Base-by-base conservation (phyloP, 2,329 filamentous ascomycete genomes). In the Nemania serpens region DNA sequence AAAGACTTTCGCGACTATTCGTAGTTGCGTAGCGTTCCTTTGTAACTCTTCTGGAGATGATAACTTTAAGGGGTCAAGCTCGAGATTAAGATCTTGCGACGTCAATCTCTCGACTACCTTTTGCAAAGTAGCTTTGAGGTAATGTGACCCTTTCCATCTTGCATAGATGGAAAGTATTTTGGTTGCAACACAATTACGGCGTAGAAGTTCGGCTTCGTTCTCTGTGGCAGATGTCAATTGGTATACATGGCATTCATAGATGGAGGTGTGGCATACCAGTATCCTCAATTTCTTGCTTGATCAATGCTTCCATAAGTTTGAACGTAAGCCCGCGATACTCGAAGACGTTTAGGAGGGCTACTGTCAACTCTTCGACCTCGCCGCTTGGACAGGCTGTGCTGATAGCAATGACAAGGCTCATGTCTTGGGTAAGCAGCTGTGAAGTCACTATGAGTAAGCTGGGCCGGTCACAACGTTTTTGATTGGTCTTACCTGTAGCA, bases 91-190 rank as follows among this genome's bases (percentile, higher is more conserved):
- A 61, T 89, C 86, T 64, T 88, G 85, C 0, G 87, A 87, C 2
- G 90, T 87, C 43, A 90, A 76, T 51, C 87, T 79, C 70, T 89
- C 86, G 1, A 90, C 75, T 2, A 90, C 86, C 68, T 88, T 88
- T 66, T 88, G 86, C 10, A 90, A 76, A 1, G 88, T 90, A 13
- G 79, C 77, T 66, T 84, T 85, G 37, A 90, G 79, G 69, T 90
- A 90, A 3, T 79, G 73, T 15, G 81, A 77, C 12, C 88, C 88
- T 74, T 89, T 90, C 88, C 88, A 90, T 69, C 88, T 90, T 5
- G 87, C 87, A 67, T 89, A 90, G 7, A 89, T 81, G 0, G 88
- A 89, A 2, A 90, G 79, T 82, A 90, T 88, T 71, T 90, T 90
- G 1, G 88, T 90, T n/a, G 86, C 85, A 1, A 90, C 87, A 66